Evolutionary conservation across 768 basidiomycete species (phyloP).

Genomic region (Phlegmacium glaucopus): DNA sequence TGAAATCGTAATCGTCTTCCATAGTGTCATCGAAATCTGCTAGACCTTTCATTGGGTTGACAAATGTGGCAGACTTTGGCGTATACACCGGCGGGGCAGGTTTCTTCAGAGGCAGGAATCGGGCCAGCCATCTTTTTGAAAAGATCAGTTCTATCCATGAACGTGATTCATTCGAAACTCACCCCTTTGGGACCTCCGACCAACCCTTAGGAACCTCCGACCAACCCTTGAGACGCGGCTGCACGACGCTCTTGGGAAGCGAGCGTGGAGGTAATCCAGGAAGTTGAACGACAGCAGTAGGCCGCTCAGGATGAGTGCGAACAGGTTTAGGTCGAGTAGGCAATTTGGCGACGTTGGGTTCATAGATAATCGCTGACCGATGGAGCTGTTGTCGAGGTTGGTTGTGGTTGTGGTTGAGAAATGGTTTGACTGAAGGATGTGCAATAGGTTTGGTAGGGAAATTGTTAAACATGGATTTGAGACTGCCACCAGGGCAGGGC

Average conservation of each 20-base stretch:
- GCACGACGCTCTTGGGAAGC: conserved; percentile 15
- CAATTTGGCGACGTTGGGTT: conserved; percentile 14
- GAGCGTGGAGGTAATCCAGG: conserved; percentile 20
- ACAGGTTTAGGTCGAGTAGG: conserved; percentile 14
- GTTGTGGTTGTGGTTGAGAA: no score
- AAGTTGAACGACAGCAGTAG: conserved; percentile 19
- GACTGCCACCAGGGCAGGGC: no score
- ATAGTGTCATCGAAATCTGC: conserved; percentile 8
- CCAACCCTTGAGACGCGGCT: conserved; percentile 10
- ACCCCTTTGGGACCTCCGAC: conserved; percentile 3
- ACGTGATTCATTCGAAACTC: conserved; percentile 10
- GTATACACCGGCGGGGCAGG: conserved; percentile 15
- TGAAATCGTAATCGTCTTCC: conserved; percentile 12
- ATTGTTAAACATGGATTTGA: no score
- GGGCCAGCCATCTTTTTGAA: conserved; percentile 15
- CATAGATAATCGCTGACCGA: conserved; percentile 18
- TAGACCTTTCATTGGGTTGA: conserved; percentile 6
- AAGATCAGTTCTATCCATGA: not conserved
- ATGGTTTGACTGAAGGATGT: no score
- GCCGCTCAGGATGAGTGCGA: conserved; percentile 17
- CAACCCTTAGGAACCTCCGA: conserved; percentile 13
- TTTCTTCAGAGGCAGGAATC: conserved; percentile 14
- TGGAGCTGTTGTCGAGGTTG: conserved; percentile 5
- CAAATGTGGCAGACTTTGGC: conserved; percentile 18
- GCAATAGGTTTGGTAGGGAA: no score